These are phyloP conservation scores for Tremella mesenterica DNA, from an alignment of 768 basidiomycete species.

Conservation along the genomic window DNA sequence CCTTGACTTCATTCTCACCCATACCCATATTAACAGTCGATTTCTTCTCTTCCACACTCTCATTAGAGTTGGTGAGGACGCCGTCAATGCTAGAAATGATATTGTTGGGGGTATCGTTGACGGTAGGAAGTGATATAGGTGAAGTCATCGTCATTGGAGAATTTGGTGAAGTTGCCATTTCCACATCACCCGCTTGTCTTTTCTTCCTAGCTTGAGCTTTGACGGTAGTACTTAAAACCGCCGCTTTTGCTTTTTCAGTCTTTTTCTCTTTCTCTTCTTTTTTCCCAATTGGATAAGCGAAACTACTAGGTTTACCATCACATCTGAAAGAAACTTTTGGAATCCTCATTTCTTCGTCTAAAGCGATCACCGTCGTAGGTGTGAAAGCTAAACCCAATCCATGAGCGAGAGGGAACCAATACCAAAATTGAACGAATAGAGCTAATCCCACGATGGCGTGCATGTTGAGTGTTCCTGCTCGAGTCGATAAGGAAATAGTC, in stretches of 20 bases:
- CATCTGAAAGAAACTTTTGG: slow-evolving; percentile 87
- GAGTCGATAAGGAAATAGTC: slow-evolving; percentile 85
- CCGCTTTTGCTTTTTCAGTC: slow-evolving; percentile 81
- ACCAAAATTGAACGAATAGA: slow-evolving; percentile 98
- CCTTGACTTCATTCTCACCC: too few relatives aligned
- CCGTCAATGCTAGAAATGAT: not conserved
- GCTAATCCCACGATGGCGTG: slow-evolving; percentile 96
- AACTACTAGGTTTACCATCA: slow-evolving; percentile 80
- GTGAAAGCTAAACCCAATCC: slow-evolving; percentile 86
- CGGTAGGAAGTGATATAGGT: slow-evolving; percentile 52
- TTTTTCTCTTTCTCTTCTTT: slow-evolving; percentile 90
- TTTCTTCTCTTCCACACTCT: not conserved
- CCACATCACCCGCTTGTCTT: slow-evolving; percentile 68
- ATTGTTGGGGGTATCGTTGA: not conserved
- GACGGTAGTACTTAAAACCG: slow-evolving; percentile 92
- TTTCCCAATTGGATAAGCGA: slow-evolving; percentile 78
- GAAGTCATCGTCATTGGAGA: too few relatives aligned
- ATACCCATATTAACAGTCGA: too few relatives aligned
- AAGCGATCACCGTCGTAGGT: slow-evolving; percentile 87
- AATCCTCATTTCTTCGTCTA: slow-evolving; percentile 81
- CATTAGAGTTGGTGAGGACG: not conserved
- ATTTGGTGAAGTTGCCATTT: slow-evolving; percentile 76
- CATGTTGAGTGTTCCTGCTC: slow-evolving; percentile 85
- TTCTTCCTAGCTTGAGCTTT: slow-evolving; percentile 93
- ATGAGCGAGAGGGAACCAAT: slow-evolving; percentile 97